Evolutionary conservation across 345 rosid species (phyloP).

Genomic region (Citrus reticulata): DNA sequence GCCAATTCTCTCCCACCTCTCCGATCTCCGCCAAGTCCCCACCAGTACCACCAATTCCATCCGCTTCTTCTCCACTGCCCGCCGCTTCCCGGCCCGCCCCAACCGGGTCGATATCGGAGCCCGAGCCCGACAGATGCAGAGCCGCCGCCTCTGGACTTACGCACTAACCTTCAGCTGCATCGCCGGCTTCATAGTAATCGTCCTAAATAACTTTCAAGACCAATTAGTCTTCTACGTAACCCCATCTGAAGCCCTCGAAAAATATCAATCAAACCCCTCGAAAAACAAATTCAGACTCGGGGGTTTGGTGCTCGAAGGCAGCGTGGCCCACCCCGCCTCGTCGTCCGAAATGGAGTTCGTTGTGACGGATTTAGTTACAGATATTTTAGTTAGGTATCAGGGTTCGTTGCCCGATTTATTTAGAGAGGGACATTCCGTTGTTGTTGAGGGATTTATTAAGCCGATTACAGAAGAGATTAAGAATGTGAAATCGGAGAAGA

Average conservation of each 20-base stretch:
- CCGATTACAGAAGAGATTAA: constrained; percentile 60
- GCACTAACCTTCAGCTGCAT: constrained; percentile 83
- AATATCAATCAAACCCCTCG: constrained; percentile 57
- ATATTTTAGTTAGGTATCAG: constrained; percentile 70
- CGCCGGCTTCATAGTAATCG: constrained; percentile 85
- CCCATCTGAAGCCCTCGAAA: constrained; percentile 81
- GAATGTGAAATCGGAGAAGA: constrained; percentile 41
- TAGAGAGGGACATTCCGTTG: constrained; percentile 93
- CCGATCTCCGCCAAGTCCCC: constrained; percentile 24
- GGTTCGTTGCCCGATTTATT: constrained; percentile 90
- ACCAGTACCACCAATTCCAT: constrained; percentile 6
- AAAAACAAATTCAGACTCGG: constrained; percentile 78
- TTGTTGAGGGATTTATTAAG: constrained; percentile 88
- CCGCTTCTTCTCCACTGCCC: constrained; percentile 60
- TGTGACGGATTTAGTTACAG: constrained; percentile 78
- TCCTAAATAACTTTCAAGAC: constrained; percentile 80
- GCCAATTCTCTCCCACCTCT: constrained; percentile 11
- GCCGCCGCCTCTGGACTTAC: constrained; percentile 88
- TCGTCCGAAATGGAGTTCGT: constrained; percentile 85
- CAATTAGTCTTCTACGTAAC: constrained; percentile 87
- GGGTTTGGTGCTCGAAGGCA: constrained; percentile 91
- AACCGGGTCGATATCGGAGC: constrained; percentile 76
- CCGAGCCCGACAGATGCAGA: constrained; percentile 86
- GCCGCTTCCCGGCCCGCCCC: constrained; percentile 55
- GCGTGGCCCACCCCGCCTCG: constrained; percentile 69